These are phyloP conservation scores for Nigrospora osmanthi DNA, from an alignment of 2,329 filamentous ascomycete species.

Conservation along the genomic window DNA sequence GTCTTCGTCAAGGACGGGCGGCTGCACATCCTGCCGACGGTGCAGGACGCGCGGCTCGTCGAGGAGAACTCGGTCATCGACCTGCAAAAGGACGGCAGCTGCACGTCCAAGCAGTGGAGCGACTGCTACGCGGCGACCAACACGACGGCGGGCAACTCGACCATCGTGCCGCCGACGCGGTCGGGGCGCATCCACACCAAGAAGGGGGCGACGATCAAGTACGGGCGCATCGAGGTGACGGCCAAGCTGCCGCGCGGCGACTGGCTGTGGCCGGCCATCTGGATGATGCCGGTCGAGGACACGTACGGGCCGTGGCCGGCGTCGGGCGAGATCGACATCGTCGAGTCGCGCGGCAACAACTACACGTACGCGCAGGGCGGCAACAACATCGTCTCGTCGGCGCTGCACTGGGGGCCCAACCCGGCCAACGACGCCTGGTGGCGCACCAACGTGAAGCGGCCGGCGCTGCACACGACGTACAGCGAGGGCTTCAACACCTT, in stretches of 20 bases:
- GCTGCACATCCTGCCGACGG: constrained; percentile 69
- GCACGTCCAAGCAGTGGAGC: constrained; percentile 51
- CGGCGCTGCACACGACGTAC: constrained; percentile 69
- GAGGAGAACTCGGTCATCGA: constrained; percentile 61
- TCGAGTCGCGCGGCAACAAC: constrained; percentile 77
- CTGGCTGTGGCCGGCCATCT: constrained; percentile 90
- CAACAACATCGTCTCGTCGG: constrained; percentile 72
- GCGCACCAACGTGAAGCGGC: constrained; percentile 72
- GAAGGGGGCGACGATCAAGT: constrained; percentile 64
- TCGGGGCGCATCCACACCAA: constrained; percentile 75
- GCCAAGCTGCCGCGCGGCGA: constrained; percentile 71
- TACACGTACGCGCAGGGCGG: constrained; percentile 68
- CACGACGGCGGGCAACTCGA: constrained; percentile 59
- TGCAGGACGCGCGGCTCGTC: constrained; percentile 62
- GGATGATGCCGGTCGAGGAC: constrained; percentile 71
- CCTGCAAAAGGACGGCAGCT: constrained; percentile 56
- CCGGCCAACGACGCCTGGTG: constrained; percentile 69
- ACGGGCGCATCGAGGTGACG: constrained; percentile 72
- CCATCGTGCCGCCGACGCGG: constrained; percentile 68
- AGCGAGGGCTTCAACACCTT: constrained; percentile 64
- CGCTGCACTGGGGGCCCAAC: constrained; percentile 77
- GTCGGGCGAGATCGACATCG: constrained; percentile 79
- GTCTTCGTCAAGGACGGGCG: constrained; percentile 62
- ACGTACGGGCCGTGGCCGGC: constrained; percentile 71
- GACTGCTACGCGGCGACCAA: constrained; percentile 69